phyloP scores from a whole-genome alignment of 345 rosid species.

The Zanthoxylum bungeanum region DNA sequence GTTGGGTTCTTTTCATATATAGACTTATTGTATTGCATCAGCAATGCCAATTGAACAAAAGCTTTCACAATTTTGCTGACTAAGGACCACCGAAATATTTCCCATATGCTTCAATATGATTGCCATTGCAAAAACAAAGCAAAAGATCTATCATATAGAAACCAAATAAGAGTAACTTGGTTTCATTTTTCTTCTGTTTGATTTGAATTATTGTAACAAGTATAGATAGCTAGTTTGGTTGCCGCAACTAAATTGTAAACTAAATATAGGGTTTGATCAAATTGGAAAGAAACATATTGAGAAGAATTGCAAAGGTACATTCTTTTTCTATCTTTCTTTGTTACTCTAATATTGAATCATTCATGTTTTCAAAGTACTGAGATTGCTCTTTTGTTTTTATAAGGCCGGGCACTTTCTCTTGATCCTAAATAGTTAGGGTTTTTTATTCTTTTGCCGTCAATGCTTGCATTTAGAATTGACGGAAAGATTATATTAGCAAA shows the following conservation, averaged over 20 bases:
- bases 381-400: too few species aligned
- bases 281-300: neutral
- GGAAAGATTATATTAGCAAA: too few species aligned
- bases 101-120: neutral
- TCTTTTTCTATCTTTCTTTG: neutral
- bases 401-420: too few species aligned
- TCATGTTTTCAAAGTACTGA: neutral
- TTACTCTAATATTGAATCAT: neutral
- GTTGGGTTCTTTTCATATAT: conserved; percentile 3
- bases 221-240: neutral
- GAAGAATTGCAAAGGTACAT: neutral
- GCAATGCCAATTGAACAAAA: neutral
- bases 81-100: conserved; percentile 13
- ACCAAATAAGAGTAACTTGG: neutral
- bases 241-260: neutral
- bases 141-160: neutral
- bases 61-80: conserved; percentile 4
- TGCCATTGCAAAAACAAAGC: neutral
- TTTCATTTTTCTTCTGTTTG: neutral
- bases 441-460: too few species aligned
- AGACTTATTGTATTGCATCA: conserved; percentile 8
- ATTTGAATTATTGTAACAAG: neutral
- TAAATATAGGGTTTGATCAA: neutral
- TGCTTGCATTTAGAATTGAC: too few species aligned
- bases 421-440: too few species aligned